Conservation (phyloP, 75 land plant species). For the Pinus taeda region DNA sequence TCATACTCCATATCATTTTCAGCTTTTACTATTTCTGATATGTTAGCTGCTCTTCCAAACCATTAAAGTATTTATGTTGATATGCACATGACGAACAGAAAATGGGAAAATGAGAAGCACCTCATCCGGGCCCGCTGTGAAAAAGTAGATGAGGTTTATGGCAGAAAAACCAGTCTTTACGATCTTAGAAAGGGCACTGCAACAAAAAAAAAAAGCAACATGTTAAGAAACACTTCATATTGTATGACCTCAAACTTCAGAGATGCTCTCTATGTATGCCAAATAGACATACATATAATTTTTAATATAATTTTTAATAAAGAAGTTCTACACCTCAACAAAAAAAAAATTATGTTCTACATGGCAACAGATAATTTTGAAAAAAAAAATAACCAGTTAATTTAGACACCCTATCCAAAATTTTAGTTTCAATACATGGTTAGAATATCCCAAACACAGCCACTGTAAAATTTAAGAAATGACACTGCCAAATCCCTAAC, state of each 20-base stretch:
- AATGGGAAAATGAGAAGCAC: slow-evolving; percentile 26
- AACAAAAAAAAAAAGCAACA: background rate
- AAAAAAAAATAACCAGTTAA: background rate
- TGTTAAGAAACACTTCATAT: background rate
- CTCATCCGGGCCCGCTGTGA: slow-evolving; percentile 99
- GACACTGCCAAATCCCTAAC: background rate
- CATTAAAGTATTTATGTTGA: background rate
- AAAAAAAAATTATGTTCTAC: background rate
- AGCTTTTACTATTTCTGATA: background rate
- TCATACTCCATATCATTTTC: background rate
- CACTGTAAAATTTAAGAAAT: background rate
- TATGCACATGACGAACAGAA: background rate
- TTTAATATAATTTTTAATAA: background rate
- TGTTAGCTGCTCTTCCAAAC: background rate
- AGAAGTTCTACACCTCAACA: background rate
- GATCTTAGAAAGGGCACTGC: slow-evolving; percentile 95
- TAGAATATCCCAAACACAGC: background rate
- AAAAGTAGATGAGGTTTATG: slow-evolving; percentile 95
- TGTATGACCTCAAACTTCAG: background rate
- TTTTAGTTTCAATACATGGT: background rate
- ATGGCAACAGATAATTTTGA: background rate
- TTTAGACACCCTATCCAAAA: background rate
- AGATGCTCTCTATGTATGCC: background rate
- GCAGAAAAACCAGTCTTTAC: slow-evolving; percentile 99
- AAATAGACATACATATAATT: background rate